Evolutionary conservation across 108 stramenopile genomes (phyloP).

Genomic region (Bacterosira constricta): DNA sequence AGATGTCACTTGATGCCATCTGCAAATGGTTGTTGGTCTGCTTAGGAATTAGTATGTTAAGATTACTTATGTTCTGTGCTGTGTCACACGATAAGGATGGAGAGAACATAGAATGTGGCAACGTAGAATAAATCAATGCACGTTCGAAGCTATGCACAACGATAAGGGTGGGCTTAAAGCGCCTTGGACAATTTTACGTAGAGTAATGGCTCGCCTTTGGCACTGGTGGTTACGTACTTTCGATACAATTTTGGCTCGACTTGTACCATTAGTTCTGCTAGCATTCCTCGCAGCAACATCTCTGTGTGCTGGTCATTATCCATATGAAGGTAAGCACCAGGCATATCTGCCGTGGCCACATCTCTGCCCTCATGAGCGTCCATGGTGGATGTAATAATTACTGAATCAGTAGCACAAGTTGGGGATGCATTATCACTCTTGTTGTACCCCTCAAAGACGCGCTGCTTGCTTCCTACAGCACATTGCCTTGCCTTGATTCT

Average conservation of each 20-base stretch:
- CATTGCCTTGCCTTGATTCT: conserved; percentile 16
- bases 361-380: conserved; percentile 42
- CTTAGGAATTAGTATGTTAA: too few relatives aligned
- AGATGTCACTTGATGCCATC: too few relatives aligned
- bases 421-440: conserved; percentile 11
- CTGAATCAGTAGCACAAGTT: not conserved
- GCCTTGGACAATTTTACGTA: conserved; percentile 42
- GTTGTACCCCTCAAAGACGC: not conserved
- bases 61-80: too few relatives aligned
- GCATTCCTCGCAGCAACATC: conserved; percentile 23
- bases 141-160: too few relatives aligned
- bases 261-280: conserved; percentile 29
- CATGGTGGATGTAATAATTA: not conserved
- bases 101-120: too few relatives aligned
- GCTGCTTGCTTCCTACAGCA: not conserved
- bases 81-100: too few relatives aligned
- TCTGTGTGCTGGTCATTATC: conserved; percentile 22
- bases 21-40: too few relatives aligned
- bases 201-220: conserved; percentile 30
- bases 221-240: conserved; percentile 10
- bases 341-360: conserved; percentile 37
- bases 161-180: too few relatives aligned
- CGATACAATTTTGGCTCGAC: conserved; percentile 26
- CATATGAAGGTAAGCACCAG: conserved; percentile 42
- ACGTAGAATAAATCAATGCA: too few relatives aligned